Conservation (phyloP, 371 early-diverging fungal genomes). For the Mortierella polycephala region DNA sequence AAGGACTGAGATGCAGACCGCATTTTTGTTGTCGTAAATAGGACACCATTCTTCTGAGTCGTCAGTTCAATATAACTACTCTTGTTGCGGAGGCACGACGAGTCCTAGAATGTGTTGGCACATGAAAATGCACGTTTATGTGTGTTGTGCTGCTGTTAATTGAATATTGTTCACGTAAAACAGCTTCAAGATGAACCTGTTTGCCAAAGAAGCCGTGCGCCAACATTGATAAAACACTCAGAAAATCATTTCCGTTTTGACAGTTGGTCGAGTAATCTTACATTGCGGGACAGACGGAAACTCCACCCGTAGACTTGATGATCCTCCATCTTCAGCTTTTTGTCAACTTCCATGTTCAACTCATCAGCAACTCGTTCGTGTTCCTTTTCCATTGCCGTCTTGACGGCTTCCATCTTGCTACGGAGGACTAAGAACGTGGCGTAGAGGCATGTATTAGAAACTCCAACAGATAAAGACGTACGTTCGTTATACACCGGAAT, state of each 20-base stretch:
- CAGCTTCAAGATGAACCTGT: no score
- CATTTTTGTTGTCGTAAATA: constrained; percentile 84
- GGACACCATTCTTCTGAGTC: constrained; percentile 91
- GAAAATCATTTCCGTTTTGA: neutral
- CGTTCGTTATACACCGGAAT: neutral
- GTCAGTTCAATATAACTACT: constrained; percentile 83
- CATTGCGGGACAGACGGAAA: constrained; percentile 84
- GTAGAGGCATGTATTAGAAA: neutral
- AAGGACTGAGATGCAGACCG: constrained; percentile 52
- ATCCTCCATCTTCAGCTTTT: constrained; percentile 92
- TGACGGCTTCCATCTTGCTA: constrained; percentile 67
- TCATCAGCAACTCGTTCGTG: constrained; percentile 69
- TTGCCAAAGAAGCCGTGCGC: no score
- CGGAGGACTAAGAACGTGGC: constrained; percentile 62
- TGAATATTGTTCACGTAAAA: neutral
- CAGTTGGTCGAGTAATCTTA: constrained; percentile 32
- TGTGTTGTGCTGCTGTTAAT: no score
- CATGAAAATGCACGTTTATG: neutral
- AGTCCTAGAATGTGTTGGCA: constrained; percentile 59
- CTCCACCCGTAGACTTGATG: constrained; percentile 86
- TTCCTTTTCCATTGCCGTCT: constrained; percentile 70
- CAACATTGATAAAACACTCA: no score
- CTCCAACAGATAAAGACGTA: no score
- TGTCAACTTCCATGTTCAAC: constrained; percentile 82
- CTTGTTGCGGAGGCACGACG: constrained; percentile 70